Base-by-base conservation (phyloP, 2,329 filamentous ascomycete species). In the Diaporthe eres region DNA sequence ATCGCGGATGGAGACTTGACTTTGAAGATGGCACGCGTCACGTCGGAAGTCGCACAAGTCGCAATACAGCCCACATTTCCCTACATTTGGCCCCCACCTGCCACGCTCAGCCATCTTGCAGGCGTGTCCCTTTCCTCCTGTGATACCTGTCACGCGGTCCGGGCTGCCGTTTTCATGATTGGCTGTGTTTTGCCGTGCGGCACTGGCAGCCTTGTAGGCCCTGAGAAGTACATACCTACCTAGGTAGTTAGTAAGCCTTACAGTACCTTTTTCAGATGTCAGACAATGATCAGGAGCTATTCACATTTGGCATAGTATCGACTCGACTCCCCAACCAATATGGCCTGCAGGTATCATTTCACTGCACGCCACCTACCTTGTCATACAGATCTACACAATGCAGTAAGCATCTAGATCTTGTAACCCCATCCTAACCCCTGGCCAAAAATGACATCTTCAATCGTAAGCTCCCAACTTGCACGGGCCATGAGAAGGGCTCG, bases 11-110 rank as follows among this genome's bases (percentile, higher is more conserved):
- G 63, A 4, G 63, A 68, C 47, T 13, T 28, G 63, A 68, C 63
- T 37, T 37, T 8, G 22, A 53, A n/a, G 65, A 68, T 25, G 63
- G 63, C 44, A 68, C 65, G 65, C 65, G 47, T 68, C 65, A 68
- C 47, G 10, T 68, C 47, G 65, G 65, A 42, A 68, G 65, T 68
- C 47, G 65, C 65, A 68, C 47, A 68, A 39, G 22, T n/a, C 17
- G 19, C 63, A 37, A 3, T 42, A 13, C 63, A 31, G 31, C 47
- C 44, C 63, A 51, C 47, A 1, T 53, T 34, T 39, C 34, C 65
- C 15, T 39, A 53, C 31, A 25, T 51, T 44, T 53, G 19, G 44
- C 44, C 63, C 63, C 63, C 63, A 53, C 47, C 5, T 10, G 34
- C 10, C 22, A 31, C 17, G 47, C 63, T 53, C 44, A 68, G 63